These are phyloP conservation scores for Stenogyne calaminthoides DNA, from an alignment of 305 asterid genomes.

Conservation along the genomic window DNA sequence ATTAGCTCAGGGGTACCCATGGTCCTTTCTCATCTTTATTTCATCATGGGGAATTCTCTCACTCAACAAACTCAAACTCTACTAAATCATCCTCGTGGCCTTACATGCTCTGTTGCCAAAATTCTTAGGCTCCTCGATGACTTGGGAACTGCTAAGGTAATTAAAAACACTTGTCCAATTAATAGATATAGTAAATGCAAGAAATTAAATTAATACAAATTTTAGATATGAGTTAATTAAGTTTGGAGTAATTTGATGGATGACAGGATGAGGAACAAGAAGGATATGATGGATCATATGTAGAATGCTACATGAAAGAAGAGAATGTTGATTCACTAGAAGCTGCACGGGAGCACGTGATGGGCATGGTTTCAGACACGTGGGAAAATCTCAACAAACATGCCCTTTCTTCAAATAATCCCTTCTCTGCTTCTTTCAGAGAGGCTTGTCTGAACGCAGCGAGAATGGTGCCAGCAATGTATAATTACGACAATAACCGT, in stretches of 20 bases:
- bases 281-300: slow-evolving; percentile 47
- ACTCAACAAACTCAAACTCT: not conserved
- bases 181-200: no score
- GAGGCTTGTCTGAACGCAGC: no score
- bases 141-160: slow-evolving; percentile 46
- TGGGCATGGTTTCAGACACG: no score
- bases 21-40: slow-evolving; percentile 43
- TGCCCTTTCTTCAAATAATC: no score
- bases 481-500: slow-evolving; percentile 38
- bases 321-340: no score
- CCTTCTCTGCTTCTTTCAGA: no score
- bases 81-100: slow-evolving; percentile 13
- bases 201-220: no score
- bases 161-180: not conserved
- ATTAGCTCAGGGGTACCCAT: slow-evolving; percentile 51
- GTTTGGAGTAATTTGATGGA: no score
- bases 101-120: slow-evolving; percentile 33
- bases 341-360: no score
- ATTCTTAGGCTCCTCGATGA: slow-evolving; percentile 49
- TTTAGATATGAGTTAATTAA: not conserved
- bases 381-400: no score
- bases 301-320: no score
- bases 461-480: no score
- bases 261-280: slow-evolving; percentile 47
- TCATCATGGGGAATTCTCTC: slow-evolving; percentile 37